Base-by-base conservation (phyloP, 2,329 filamentous ascomycete genomes). In the Achaetomium macrosporum region DNA sequence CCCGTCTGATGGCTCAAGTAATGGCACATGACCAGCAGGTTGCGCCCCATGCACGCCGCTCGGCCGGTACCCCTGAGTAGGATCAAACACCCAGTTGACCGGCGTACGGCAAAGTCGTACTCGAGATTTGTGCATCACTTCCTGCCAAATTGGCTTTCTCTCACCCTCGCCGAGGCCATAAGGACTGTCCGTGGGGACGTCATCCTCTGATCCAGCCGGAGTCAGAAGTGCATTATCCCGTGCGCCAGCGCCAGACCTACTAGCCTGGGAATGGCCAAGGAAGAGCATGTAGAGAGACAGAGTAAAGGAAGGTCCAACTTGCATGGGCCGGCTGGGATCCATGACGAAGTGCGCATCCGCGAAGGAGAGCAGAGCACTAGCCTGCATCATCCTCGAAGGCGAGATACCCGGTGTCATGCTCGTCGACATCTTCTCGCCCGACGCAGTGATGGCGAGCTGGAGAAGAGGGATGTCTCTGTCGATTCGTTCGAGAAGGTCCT, bases 211-310 rank as follows among this genome's bases (percentile, higher is more conserved):
- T 7, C 17, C 25, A 33, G 44, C 12, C 9, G 45, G 41, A 40
- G 44, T 50, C 20, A 48, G 37, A 5, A 40, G 35, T 19, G 53
- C 25, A 6, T 25, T 40, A n/a, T 31, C 25, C 17, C 31, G 33
- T 6, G 39, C 15, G n/a, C 15, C 33, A 11, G 43, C 12, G 17
- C 30, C 29, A 29, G 19, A 35, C 17, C 16, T 51, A 10, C 16
- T 51, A 10, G 44, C 17, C 15, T 63, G 75, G 2, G 61, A 50
- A 68, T 97, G 90, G 1, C 90, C 87, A 2, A 85, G 77, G 63
- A 97, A 99, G 0, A 97, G 78, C 90, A 97, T 96, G 69, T 97
- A 99, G 60, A 97, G 73, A 0, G 91, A 95, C 8, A 97, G 69
- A 0, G 82, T 86, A 64, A 96, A 97, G 0, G 84, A 82, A 0